These are phyloP conservation scores for Nemania sp. DNA, from an alignment of 2,329 filamentous ascomycete species.

Conservation along the genomic window DNA sequence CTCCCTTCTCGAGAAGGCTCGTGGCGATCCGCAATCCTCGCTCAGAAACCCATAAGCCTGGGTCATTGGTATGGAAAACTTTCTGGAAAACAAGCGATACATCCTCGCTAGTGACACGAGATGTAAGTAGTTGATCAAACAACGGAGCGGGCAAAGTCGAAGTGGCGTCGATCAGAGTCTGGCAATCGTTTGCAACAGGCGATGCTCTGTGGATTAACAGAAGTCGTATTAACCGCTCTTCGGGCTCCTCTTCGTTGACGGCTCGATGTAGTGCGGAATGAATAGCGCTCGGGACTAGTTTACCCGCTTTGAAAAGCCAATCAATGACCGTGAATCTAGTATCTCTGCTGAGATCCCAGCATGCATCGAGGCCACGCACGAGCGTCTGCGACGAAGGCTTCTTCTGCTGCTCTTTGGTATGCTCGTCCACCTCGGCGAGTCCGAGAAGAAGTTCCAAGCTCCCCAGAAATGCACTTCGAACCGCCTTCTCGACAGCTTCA, in stretches of 20 bases:
- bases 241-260: conserved; percentile 56
- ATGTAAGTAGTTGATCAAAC: conserved; percentile 48
- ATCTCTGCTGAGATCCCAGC: conserved; percentile 54
- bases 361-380: conserved; percentile 55
- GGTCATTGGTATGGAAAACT: conserved; percentile 48
- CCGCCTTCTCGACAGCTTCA: conserved; percentile 58
- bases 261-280: conserved; percentile 55
- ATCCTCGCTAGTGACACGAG: conserved; percentile 47
- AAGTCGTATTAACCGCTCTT: conserved; percentile 51
- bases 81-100: conserved; percentile 50
- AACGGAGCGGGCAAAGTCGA: conserved; percentile 44
- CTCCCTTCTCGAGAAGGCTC: conserved; percentile 54
- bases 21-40: conserved; percentile 51
- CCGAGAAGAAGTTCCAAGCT: conserved; percentile 57
- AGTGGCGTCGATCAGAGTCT: conserved; percentile 55
- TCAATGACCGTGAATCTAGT: conserved; percentile 52
- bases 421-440: conserved; percentile 45
- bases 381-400: conserved; percentile 53
- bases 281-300: conserved; percentile 52
- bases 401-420: conserved; percentile 48
- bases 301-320: conserved; percentile 56
- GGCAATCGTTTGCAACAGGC: conserved; percentile 54
- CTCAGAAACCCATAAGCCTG: conserved; percentile 50
- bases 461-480: conserved; percentile 53
- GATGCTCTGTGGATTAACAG: conserved; percentile 57